Conservation (phyloP, 768 basidiomycete genomes). For the Boletus sp. region DNA sequence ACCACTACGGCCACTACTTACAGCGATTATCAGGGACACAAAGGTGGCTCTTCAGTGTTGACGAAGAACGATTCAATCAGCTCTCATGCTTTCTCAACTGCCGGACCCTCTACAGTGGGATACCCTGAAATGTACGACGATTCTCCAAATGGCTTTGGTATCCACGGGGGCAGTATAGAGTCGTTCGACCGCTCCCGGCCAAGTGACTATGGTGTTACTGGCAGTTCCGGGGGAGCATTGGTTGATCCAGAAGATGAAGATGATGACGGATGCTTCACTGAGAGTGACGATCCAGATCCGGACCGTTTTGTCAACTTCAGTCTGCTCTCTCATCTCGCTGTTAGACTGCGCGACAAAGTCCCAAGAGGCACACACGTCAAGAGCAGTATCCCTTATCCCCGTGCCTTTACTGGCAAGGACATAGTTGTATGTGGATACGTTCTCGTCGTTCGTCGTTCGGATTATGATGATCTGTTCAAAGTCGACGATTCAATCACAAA, state of each 20-base stretch:
- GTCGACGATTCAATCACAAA: conserved; percentile 87
- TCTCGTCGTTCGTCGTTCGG: background rate
- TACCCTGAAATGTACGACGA: conserved; percentile 15
- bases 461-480: conserved; percentile 30
- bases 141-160: conserved; percentile 19
- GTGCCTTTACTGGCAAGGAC: conserved; percentile 92
- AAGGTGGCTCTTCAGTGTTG: conserved; percentile 15
- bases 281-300: conserved; percentile 64
- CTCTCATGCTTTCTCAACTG: conserved; percentile 18
- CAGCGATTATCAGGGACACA: conserved; percentile 16
- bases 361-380: conserved; percentile 86
- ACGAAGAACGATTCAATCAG: conserved; percentile 14
- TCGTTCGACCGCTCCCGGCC: conserved; percentile 26
- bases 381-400: conserved; percentile 87
- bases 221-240: conserved; percentile 16
- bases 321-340: conserved; percentile 83
- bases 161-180: conserved; percentile 23
- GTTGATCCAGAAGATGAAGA: conserved; percentile 30
- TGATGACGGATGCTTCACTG: conserved; percentile 33
- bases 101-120: conserved; percentile 25
- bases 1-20: conserved; percentile 27
- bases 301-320: conserved; percentile 86
- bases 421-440: conserved; percentile 68
- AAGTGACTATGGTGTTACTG: conserved; percentile 18
- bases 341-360: conserved; percentile 87